These are phyloP conservation scores for Rhodotorula sp. DNA, from an alignment of 1,284 basidiomycete genomes.

Conservation along the genomic window DNA sequence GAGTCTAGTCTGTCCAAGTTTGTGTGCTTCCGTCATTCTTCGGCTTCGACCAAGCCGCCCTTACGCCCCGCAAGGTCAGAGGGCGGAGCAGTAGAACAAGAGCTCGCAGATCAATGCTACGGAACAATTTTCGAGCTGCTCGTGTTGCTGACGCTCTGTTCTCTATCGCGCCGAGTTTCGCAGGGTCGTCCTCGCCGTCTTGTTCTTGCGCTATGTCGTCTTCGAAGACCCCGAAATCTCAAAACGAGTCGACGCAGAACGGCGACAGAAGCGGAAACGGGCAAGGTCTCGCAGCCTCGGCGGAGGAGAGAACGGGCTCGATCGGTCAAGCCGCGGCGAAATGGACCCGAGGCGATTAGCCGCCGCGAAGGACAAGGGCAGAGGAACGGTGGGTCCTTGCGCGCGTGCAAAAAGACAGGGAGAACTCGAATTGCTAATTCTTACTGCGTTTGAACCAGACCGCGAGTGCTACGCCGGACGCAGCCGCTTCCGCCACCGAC, in stretches of 20 bases:
- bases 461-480: slow-evolving; percentile 41
- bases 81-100: background rate
- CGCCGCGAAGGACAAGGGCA: background rate
- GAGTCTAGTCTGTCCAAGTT: slow-evolving; percentile 36
- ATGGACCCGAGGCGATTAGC: background rate
- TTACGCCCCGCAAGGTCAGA: too few relatives aligned
- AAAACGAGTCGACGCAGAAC: slow-evolving; percentile 1
- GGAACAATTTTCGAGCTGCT: too few relatives aligned
- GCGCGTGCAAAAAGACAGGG: background rate
- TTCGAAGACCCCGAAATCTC: slow-evolving; percentile 51
- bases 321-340: background rate
- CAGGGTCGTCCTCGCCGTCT: slow-evolving; percentile 49
- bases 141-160: background rate
- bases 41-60: background rate
- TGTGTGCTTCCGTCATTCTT: slow-evolving; percentile 12
- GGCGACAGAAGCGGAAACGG: background rate
- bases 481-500: slow-evolving; percentile 46
- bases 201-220: slow-evolving; percentile 58
- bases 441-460: background rate
- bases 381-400: background rate
- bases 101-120: background rate
- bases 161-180: background rate
- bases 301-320: background rate
- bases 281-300: background rate
- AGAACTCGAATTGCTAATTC: background rate